Conservation (phyloP, 1,139 yeast species). For the Yamadazyma buinensis region DNA sequence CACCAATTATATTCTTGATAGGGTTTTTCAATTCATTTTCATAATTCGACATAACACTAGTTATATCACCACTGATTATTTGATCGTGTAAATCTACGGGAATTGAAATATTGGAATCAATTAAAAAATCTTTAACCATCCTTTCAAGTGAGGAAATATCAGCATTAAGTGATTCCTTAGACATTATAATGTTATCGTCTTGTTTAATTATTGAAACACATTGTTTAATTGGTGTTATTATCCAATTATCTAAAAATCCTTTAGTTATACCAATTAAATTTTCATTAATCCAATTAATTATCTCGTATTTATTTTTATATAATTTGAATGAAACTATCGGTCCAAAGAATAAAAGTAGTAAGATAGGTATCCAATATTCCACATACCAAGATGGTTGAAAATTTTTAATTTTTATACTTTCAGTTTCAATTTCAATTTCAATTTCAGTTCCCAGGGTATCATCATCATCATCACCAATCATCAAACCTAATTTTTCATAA, state of each 20-base stretch:
- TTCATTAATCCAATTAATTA: constrained; percentile 52
- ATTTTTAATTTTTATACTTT: constrained; percentile 15
- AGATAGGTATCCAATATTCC: constrained; percentile 66
- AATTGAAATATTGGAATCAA: constrained; percentile 35
- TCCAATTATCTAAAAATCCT: constrained; percentile 81
- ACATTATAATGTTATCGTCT: constrained; percentile 70
- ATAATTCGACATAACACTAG: constrained; percentile 74
- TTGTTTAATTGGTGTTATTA: constrained; percentile 69
- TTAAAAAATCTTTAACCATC: constrained; percentile 77
- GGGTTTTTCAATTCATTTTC: constrained; percentile 76
- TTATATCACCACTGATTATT: constrained; percentile 57
- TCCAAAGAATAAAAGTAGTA: constrained; percentile 41
- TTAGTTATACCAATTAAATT: constrained; percentile 59
- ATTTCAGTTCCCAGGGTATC: constrained; percentile 1
- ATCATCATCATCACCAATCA: constrained; percentile 13
- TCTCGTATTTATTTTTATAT: constrained; percentile 49
- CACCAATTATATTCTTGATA: constrained; percentile 56
- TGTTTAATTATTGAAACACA: constrained; percentile 78
- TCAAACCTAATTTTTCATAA: constrained; percentile 21
- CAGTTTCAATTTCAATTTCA: not conserved
- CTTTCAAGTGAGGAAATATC: constrained; percentile 80
- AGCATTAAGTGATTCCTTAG: constrained; percentile 72
- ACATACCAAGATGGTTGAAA: constrained; percentile 45
- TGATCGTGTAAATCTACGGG: constrained; percentile 32
- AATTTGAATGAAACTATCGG: constrained; percentile 44